Evolutionary conservation across 345 rosid species (phyloP), one percentile per base, ranked within the genome.

Genomic region (Barbarea vulgaris): DNA sequence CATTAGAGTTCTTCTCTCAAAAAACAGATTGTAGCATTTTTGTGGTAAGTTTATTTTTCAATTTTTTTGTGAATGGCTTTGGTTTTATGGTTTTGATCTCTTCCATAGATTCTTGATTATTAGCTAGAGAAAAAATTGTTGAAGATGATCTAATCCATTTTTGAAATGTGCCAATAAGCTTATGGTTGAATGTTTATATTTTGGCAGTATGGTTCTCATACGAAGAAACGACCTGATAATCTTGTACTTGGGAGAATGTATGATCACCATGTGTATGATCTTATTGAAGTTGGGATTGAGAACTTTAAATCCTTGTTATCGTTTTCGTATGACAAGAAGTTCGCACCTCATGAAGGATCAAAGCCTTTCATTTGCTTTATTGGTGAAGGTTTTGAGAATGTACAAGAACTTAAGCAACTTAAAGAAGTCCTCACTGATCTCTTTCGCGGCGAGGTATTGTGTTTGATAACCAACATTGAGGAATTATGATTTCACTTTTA

Each of bases 21-120:
- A 95, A 90, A 83, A 90, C 98, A 0, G 99, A 95, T 80, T 95
- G 97, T 83, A 84, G 99, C 80, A 77, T 90, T 41, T 90, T 95
- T 76, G 91, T 88, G 85, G 98, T 95, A 67, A 86, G 92, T 66
- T 33, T 53, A 1, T 44, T 6, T 33, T 0, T 2, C 28, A 18
- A 30, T 71, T 10, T 51, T 37, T 51, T 64, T 22, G 51, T n/a
- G 30, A 30, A 30, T 28, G 44, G 47, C 9, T 47, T 46, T 24
- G 28, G 21, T 47, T 2, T 46, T 28, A 19, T 47, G 30, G 8
- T 33, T 70, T 65, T 21, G 10, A 14, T 70, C 56, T 60, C 28
- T 71, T 71, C 18, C 50, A 4, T 22, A 22, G 46, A 18, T 55
- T 55, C 24, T 70, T 54, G 52, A 46, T 22, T 47, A 15, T 33